Conservation (phyloP, 495 filamentous ascomycete genomes). For the Penicillium verhagenii region DNA sequence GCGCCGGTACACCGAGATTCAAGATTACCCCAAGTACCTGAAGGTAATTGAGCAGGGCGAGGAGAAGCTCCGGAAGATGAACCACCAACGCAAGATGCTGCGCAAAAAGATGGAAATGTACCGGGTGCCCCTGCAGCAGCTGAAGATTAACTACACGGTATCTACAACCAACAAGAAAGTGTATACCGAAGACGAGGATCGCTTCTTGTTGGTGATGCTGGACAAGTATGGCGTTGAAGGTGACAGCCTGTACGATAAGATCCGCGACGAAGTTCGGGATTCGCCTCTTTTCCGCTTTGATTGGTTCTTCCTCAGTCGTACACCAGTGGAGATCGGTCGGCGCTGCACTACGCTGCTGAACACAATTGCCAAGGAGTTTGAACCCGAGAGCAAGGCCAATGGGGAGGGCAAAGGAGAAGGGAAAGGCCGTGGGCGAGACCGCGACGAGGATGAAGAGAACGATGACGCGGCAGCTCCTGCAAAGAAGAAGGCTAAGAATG, state of each 20-base stretch:
- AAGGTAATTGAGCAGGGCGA: constrained; percentile 88
- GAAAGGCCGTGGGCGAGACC: constrained; percentile 70
- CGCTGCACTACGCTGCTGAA: constrained; percentile 92
- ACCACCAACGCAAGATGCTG: constrained; percentile 92
- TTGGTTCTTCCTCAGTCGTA: constrained; percentile 97
- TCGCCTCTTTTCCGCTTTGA: constrained; percentile 96
- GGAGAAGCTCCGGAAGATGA: constrained; percentile 80
- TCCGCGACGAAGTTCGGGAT: constrained; percentile 90
- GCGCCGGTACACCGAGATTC: constrained; percentile 84
- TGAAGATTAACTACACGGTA: constrained; percentile 98
- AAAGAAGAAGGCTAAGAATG: constrained; percentile 90
- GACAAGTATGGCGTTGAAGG: constrained; percentile 87
- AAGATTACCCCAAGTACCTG: constrained; percentile 83
- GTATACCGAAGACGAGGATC: constrained; percentile 97
- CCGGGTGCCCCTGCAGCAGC: constrained; percentile 91
- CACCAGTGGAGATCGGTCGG: constrained; percentile 86
- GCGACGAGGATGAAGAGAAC: constrained; percentile 66
- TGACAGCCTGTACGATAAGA: constrained; percentile 79
- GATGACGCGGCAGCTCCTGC: constrained; percentile 84
- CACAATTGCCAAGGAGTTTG: constrained; percentile 91
- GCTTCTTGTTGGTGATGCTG: constrained; percentile 90
- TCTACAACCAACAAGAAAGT: constrained; percentile 99
- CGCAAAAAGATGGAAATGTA: constrained; percentile 94
- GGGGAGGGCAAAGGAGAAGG: constrained; percentile 69
- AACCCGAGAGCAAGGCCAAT: constrained; percentile 70